phyloP scores from a whole-genome alignment of 768 basidiomycete species.

The Clavaria fumosa region DNA sequence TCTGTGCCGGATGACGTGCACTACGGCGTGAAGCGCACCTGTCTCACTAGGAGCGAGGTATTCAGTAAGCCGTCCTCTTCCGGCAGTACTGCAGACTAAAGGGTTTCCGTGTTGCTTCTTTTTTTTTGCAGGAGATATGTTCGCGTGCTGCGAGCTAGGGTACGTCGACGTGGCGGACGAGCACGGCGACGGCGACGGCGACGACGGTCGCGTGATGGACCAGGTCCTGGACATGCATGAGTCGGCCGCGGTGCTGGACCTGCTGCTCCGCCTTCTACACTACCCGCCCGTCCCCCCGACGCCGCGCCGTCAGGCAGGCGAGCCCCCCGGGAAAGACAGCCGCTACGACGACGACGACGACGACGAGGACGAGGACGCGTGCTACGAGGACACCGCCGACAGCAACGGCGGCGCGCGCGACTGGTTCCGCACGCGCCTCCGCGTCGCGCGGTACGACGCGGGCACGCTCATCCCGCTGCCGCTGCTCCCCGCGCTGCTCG shows the following conservation, averaged over 20 bases:
- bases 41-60: conserved; percentile 40
- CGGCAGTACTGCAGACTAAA: no score
- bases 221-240: conserved; percentile 43
- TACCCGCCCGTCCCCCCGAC: conserved; percentile 33
- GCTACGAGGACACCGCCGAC: conserved; percentile 14
- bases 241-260: conserved; percentile 27
- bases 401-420: conserved; percentile 16
- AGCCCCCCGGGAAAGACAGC: no score
- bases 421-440: conserved; percentile 17
- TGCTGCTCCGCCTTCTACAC: conserved; percentile 44
- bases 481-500: conserved; percentile 39
- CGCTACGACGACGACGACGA: no score
- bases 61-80: conserved; percentile 35
- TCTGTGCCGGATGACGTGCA: conserved; percentile 35
- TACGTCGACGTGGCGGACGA: conserved; percentile 9
- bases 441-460: conserved; percentile 23
- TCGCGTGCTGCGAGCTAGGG: conserved; percentile 35
- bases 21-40: conserved; percentile 34
- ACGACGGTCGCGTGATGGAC: no score
- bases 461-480: conserved; percentile 48
- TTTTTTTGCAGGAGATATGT: conserved; percentile 44
- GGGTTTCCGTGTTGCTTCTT: conserved; percentile 8
- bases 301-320: no score
- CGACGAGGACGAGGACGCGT: no score
- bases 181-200: conserved; percentile 14